These are phyloP conservation scores for Ganoderma lucidum DNA, from an alignment of 1,284 basidiomycete genomes.

Conservation along the genomic window DNA sequence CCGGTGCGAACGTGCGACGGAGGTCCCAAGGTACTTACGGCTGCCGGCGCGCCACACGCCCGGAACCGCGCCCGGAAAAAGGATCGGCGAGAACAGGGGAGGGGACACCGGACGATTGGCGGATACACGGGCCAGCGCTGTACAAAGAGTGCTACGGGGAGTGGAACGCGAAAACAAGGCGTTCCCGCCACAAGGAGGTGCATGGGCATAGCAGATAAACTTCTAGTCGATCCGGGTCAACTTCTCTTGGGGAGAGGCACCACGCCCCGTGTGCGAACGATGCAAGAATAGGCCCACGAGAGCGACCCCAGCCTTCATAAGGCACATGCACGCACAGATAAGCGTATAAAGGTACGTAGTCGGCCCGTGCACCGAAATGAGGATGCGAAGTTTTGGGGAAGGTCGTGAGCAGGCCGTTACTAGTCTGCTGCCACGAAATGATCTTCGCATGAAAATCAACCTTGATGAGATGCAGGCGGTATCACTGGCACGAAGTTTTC, in stretches of 20 bases:
- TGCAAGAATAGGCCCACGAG: background rate
- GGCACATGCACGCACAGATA: background rate
- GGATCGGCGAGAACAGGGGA: constrained; percentile 41
- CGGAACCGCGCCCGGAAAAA: constrained; percentile 44
- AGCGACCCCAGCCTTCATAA: background rate
- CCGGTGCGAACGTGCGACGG: constrained; percentile 41
- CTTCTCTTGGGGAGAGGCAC: background rate
- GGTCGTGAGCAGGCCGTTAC: background rate
- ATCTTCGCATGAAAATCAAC: background rate
- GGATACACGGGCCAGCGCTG: too few relatives aligned
- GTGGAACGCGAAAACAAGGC: background rate
- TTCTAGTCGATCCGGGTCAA: background rate
- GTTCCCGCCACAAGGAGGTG: background rate
- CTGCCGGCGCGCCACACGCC: too few relatives aligned
- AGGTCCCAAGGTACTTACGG: too few relatives aligned
- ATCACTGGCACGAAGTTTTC: background rate
- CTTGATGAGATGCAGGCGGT: background rate
- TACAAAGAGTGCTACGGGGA: background rate
- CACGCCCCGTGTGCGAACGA: background rate
- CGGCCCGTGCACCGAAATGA: background rate
- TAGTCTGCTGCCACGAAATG: background rate
- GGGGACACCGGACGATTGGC: too few relatives aligned
- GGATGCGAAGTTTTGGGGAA: background rate
- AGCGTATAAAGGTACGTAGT: background rate
- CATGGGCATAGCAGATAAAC: background rate